phyloP scores from a whole-genome alignment of 108 stramenopile species.

The Cyclotella atomus region DNA sequence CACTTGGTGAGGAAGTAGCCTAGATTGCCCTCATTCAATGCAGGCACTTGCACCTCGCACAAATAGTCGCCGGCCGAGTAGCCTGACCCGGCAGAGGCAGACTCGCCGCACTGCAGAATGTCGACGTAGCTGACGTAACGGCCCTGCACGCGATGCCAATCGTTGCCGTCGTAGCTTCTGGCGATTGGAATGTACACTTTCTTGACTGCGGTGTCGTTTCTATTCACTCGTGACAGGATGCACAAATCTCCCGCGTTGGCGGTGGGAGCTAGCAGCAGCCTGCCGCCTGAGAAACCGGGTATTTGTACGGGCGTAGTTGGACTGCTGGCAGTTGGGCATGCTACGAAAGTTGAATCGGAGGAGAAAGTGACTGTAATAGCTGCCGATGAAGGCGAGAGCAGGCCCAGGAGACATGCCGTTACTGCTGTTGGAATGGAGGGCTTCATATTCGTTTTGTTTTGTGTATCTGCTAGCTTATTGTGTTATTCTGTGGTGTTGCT shows the following conservation, averaged over 20 bases:
- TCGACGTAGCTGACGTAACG: slow-evolving; percentile 8
- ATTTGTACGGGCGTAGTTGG: slow-evolving; percentile 12
- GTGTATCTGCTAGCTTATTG: no score
- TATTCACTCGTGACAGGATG: slow-evolving; percentile 26
- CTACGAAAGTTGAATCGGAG: not conserved
- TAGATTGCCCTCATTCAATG: not conserved
- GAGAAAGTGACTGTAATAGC: not conserved
- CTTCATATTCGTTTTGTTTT: no score
- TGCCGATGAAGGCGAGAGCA: not conserved
- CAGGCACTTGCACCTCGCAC: slow-evolving; percentile 23
- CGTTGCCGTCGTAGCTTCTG: slow-evolving; percentile 30
- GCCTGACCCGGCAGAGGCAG: not conserved
- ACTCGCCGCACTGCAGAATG: slow-evolving; percentile 12
- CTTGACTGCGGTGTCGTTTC: not conserved
- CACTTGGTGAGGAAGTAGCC: slow-evolving; percentile 35
- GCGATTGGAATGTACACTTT: slow-evolving; percentile 31
- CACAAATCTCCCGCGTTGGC: slow-evolving; percentile 14
- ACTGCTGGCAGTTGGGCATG: slow-evolving; percentile 3
- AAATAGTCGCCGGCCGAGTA: slow-evolving; percentile 5
- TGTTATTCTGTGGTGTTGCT: no score
- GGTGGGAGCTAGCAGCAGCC: slow-evolving; percentile 19
- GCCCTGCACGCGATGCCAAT: slow-evolving; percentile 29
- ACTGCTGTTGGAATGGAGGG: no score
- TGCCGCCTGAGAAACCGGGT: not conserved
- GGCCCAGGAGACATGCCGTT: no score